phyloP scores from a whole-genome alignment of 2,329 filamentous ascomycete genomes.

The Ophiostoma perfectum region DNA sequence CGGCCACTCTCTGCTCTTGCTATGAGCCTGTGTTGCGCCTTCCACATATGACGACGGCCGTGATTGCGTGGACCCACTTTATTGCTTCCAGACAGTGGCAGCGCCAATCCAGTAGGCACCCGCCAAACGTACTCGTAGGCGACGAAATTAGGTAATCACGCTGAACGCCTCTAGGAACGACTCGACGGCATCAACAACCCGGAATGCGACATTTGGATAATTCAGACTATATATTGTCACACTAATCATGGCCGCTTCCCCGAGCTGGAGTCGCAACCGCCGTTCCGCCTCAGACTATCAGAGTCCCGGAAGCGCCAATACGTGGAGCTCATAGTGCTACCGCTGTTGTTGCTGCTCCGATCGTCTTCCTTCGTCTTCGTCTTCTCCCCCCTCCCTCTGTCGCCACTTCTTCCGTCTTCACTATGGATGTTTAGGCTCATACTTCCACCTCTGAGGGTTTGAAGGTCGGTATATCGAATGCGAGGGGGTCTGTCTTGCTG shows the following conservation, averaged over 20 bases:
- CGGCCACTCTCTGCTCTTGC: not conserved
- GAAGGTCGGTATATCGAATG: not conserved
- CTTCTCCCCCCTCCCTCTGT: not conserved
- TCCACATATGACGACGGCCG: slow-evolving; percentile 8
- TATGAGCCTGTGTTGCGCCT: not conserved
- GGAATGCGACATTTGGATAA: not conserved
- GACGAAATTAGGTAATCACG: slow-evolving; percentile 1
- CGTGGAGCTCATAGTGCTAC: slow-evolving; percentile 2
- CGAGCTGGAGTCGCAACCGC: not conserved
- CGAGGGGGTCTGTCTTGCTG: not conserved
- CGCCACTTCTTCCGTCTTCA: not conserved
- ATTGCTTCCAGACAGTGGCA: not conserved
- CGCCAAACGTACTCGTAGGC: slow-evolving; percentile 9
- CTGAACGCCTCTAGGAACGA: not conserved
- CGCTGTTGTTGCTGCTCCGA: not conserved
- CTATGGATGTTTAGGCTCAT: not conserved
- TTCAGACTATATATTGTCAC: not conserved
- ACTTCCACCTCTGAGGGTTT: not conserved
- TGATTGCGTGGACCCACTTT: slow-evolving; percentile 7
- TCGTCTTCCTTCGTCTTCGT: not conserved
- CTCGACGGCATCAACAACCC: not conserved
- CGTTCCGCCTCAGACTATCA: slow-evolving; percentile 4
- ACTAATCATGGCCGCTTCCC: not conserved
- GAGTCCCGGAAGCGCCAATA: slow-evolving; percentile 16
- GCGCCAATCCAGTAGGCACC: slow-evolving; percentile 6